Evolutionary conservation across 2,329 filamentous ascomycete genomes (phyloP).

Genomic region (Xylaria digitata): DNA sequence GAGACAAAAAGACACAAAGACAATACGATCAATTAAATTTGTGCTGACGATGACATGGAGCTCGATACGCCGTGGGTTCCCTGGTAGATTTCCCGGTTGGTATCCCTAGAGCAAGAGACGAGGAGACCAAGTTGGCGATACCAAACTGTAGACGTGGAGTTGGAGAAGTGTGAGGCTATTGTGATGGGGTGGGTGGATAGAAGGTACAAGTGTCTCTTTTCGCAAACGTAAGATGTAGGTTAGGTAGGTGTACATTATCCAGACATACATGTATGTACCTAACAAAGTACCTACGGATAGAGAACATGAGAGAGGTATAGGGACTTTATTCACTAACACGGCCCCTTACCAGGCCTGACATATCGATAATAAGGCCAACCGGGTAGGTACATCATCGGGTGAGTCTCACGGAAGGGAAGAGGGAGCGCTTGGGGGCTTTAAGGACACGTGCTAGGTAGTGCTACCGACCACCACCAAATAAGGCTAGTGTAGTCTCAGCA

Average conservation of each 20-base stretch:
- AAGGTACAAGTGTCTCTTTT: background rate
- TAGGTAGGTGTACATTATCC: no score
- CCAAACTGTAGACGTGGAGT: slow-evolving; percentile 7
- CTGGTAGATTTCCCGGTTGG: background rate
- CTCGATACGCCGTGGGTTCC: slow-evolving; percentile 9
- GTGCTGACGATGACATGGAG: slow-evolving; percentile 9
- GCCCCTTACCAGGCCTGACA: background rate
- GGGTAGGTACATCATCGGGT: slow-evolving; percentile 11
- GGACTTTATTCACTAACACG: slow-evolving; percentile 32
- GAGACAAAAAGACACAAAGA: background rate
- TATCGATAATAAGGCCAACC: slow-evolving; percentile 10
- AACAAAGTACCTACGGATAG: background rate
- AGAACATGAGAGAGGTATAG: slow-evolving; percentile 10
- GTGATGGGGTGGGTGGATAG: background rate
- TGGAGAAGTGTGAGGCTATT: background rate
- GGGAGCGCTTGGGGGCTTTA: slow-evolving; percentile 1
- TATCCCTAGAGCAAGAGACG: background rate
- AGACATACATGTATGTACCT: no score
- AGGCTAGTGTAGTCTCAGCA: no score
- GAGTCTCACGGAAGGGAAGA: no score
- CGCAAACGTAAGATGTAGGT: no score
- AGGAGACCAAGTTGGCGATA: background rate
- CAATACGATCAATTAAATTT: background rate
- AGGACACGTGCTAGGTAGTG: slow-evolving; percentile 40
- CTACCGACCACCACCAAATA: background rate